phyloP scores from a whole-genome alignment of 495 filamentous ascomycete species.

The Hyaloscypha bicolor region DNA sequence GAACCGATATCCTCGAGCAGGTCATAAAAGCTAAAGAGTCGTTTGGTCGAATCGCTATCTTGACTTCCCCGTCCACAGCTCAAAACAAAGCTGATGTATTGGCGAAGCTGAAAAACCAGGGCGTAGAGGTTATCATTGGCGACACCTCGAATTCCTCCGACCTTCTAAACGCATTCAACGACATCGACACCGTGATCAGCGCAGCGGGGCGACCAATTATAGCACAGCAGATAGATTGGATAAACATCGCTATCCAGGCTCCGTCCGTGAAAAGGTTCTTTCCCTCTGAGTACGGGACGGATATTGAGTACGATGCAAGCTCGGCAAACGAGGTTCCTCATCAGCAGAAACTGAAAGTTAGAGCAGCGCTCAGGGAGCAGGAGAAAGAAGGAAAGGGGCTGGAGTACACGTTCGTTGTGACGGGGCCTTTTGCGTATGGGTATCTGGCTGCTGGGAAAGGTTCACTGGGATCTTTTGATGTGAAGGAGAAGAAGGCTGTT shows the following conservation, averaged over 20 bases:
- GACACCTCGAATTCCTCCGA: constrained; percentile 55
- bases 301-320: constrained; percentile 64
- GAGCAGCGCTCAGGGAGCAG: constrained; percentile 32
- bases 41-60: constrained; percentile 61
- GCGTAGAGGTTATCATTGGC: constrained; percentile 61
- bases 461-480: constrained; percentile 56
- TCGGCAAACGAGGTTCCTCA: constrained; percentile 61
- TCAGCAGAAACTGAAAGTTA: constrained; percentile 68
- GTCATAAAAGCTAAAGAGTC: constrained; percentile 54
- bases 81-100: constrained; percentile 50
- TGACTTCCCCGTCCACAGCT: constrained; percentile 60
- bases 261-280: constrained; percentile 64
- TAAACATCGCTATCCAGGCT: constrained; percentile 49
- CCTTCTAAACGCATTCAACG: constrained; percentile 41
- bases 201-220: constrained; percentile 64
- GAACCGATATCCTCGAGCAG: constrained; percentile 61
- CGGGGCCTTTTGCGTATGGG: constrained; percentile 66
- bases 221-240: constrained; percentile 60
- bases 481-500: constrained; percentile 55
- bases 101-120: constrained; percentile 48
- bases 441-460: constrained; percentile 24
- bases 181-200: constrained; percentile 59
- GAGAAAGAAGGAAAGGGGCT: constrained; percentile 1
- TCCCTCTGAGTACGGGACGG: constrained; percentile 75
- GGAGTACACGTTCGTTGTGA: constrained; percentile 67